Conservation (phyloP, 768 basidiomycete species). For the Suillus decipiens region DNA sequence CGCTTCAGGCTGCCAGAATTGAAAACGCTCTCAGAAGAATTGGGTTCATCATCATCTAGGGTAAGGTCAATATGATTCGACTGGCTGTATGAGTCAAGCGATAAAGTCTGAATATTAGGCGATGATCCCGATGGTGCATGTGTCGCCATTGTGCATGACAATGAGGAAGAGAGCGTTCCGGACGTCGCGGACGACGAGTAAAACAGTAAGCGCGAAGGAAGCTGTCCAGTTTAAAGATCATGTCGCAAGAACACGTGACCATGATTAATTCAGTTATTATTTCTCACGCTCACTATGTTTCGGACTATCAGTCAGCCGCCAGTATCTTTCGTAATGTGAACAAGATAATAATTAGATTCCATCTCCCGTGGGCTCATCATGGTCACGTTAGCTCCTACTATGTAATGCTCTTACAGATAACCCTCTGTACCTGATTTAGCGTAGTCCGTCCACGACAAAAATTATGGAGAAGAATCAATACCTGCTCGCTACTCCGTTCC, state of each 20-base stretch:
- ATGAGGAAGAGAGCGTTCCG: constrained; percentile 10
- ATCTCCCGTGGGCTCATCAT: background rate
- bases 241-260: constrained; percentile 5
- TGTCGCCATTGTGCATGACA: constrained; percentile 31
- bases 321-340: background rate
- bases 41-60: constrained; percentile 59
- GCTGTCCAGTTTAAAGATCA: constrained; percentile 9
- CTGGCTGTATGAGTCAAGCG: constrained; percentile 41
- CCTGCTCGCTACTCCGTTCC: constrained; percentile 1
- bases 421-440: constrained; percentile 2
- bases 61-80: constrained; percentile 71
- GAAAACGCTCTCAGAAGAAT: constrained; percentile 31
- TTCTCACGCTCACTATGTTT: constrained; percentile 7
- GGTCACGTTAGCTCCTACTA: background rate
- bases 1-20: constrained; percentile 40
- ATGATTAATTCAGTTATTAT: background rate
- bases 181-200: constrained; percentile 11
- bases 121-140: constrained; percentile 34
- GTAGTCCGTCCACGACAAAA: background rate
- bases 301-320: background rate
- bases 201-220: constrained; percentile 11
- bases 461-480: background rate
- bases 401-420: background rate
- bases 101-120: constrained; percentile 36
- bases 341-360: background rate